Base-by-base conservation (phyloP, 495 filamentous ascomycete species). In the Penicillium dipodomyicola region DNA sequence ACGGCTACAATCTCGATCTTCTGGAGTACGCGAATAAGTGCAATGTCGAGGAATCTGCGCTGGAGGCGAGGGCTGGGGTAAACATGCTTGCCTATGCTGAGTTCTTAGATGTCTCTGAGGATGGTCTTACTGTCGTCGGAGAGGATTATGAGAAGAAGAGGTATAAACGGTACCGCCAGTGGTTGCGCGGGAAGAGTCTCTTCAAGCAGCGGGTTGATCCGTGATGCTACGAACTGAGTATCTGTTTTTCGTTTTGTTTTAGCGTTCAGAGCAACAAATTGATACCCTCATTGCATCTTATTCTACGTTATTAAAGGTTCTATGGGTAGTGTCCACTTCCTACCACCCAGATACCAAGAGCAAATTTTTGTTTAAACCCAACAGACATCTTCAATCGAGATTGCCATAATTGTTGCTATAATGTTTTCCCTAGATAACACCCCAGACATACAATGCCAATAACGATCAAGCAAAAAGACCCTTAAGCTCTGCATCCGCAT, bases 141-240 rank as follows among this genome's bases (percentile, higher is more conserved):
- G 91, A 92, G 65, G 94, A 97, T 70, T 77, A 82, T 46, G 75
- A 77, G 33, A 97, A 94, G 80, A 96, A 96, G 80, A 76, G 95
- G 60, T 98, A 98, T 69, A 96, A 92, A 72, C 90, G 92, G 1
- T 98, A 98, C 72, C 77, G 86, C 64, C 92, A 96, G 72, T 97
- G 93, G 93, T 73, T 97, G 64, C 80, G 86, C 59, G 92, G 92
- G 15, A 96, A 96, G 77, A 92, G 88, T 65, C 76, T 96, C 58
- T 96, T 96, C 65, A 96, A 96, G 74, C 92, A 96, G 80, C 83
- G 87, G 57, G 80, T 88, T 57, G 87, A 90, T 64, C 75, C 78
- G 64, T 80, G 62, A 72, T 55, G 33, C 7, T 49, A 35, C 23
- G 12, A 37, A 37, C n/a, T 19, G 15, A 4, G 15, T 17, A 4